Evolutionary conservation across 2,329 filamentous ascomycete genomes (phyloP), one percentile per base, ranked within the genome.

Genomic region (Ascochyta viciae-villosae): DNA sequence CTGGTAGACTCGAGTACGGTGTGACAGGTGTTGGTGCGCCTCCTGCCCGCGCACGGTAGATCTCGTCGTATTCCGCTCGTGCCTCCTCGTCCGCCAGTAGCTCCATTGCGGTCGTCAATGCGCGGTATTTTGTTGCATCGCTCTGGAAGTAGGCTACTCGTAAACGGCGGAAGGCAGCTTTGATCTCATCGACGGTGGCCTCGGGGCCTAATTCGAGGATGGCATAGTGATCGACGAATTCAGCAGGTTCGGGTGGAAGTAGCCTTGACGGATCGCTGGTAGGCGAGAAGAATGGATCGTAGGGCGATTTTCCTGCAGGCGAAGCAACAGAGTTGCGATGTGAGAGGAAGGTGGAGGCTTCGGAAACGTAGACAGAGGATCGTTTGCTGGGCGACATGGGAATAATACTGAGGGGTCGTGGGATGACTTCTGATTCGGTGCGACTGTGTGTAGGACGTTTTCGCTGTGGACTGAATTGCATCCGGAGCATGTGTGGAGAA

Each of bases 181-280:
- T 69, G 29, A 74, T 68, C 24, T 75, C 67, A 40, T 71, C 68
- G 26, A 60, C 54, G 4, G 70, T 66, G 26, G 71, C 72, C 43
- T 60, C 57, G 6, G 49, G 48, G 2, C 60, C 52, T 5, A 75
- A 55, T 39, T 64, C 56, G 12, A 75, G 56, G 42, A 67, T 64
- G 13, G 64, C 61, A 61, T 75, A 75, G 57, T 75, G 65, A 60
- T 75, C 70, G 15, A 65, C 44, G 29, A 68, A 68, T 13, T 63
- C 64, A 7, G 57, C 39, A 3, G 60, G 45, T 24, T 54, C 55
- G 6, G 46, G 44, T 2, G 54, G 45, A 8, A 56, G 38, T 9
- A 51, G 13, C 26, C 42, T 47, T 26, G 53, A 47, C 3, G 53
- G 37, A 15, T 64, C 60, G 56, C 48, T 64, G 41, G 43, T 56